Percentiles rank a stretch among this genome's conserved stretches.
Evolutionary conservation across 2,329 filamentous ascomycete genomes (phyloP).

Genomic region (Penicillium oxalicum): DNA sequence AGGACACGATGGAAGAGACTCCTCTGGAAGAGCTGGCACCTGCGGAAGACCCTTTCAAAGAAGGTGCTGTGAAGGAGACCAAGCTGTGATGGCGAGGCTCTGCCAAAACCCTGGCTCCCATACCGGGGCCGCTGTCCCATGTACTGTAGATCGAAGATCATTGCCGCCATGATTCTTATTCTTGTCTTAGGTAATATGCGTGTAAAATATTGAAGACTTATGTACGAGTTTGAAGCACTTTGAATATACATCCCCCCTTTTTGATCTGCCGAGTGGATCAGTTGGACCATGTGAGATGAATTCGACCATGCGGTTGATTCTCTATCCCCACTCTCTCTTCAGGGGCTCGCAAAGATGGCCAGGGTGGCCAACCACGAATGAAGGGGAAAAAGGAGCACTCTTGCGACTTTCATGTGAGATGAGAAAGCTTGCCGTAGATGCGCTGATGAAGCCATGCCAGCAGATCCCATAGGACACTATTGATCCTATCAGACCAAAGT

Average conservation of each 20-base stretch:
- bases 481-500: no score
- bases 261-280: neutral
- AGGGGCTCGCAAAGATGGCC: neutral
- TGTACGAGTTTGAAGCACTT: neutral
- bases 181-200: slow-evolving; percentile 2
- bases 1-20: slow-evolving; percentile 14
- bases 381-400: no score
- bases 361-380: no score
- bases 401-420: no score
- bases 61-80: slow-evolving; percentile 4
- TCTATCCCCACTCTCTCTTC: neutral
- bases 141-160: slow-evolving; percentile 12
- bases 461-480: no score
- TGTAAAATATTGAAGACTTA: slow-evolving; percentile 16
- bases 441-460: no score
- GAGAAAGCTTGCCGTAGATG: no score
- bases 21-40: slow-evolving; percentile 7
- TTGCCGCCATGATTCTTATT: slow-evolving; percentile 1
- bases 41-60: slow-evolving; percentile 4
- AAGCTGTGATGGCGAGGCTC: slow-evolving; percentile 6
- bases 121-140: neutral
- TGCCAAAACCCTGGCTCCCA: neutral
- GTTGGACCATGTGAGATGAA: no score
- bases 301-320: no score
- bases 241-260: neutral